Base-by-base conservation (phyloP, 768 basidiomycete species). In the Polyporus arcularius region DNA sequence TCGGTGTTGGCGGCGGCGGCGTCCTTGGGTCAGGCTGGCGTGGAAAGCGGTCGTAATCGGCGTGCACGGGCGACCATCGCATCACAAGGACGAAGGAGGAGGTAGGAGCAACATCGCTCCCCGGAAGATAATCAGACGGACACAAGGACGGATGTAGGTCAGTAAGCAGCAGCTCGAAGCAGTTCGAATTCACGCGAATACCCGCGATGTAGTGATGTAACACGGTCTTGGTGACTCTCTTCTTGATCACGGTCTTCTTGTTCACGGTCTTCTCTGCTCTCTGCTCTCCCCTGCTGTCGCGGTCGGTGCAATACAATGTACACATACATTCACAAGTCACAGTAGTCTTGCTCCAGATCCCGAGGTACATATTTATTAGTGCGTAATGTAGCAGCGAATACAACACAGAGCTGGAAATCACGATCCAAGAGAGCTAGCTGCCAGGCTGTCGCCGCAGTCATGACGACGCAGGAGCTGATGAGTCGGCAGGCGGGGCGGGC, bases 1-100 rank as follows among this genome's bases (percentile, higher is more conserved):
- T 83, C 60, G 81, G 80, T 11, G 74, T 80, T 1, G 80, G 80
- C 5, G 73, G 72, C 32, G 77, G 78, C 39, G 77, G 80, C 4
- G 74, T 65, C 38, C 60, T 72, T 31, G 67, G 71, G 45, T 50
- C 61, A 6, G 71, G 68, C 2, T 72, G 71, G 71, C 61, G 71
- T 21, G 65, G 62, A 21, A 72, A 72, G 64, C 58, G 64, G 16
- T 62, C 43, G 28, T 55, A 48, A 42, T 4, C 14, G 31, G 5
- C 31, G 31, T 9, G 30, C 32, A 9, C 49, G 6, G 43, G 35
- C 32, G 28, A 35, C 4, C 35, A n/a, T 60, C 45, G 42, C 45
- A 40, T 10, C 1, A 15, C 7, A 7, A 4, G 16, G 42, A 43
- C 42, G 6, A 21, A 7, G 16, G 6, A 21, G 42, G 21, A 16